Base-by-base conservation (phyloP, 176 grass and related monocot species). In the Oryza rufipogon region DNA sequence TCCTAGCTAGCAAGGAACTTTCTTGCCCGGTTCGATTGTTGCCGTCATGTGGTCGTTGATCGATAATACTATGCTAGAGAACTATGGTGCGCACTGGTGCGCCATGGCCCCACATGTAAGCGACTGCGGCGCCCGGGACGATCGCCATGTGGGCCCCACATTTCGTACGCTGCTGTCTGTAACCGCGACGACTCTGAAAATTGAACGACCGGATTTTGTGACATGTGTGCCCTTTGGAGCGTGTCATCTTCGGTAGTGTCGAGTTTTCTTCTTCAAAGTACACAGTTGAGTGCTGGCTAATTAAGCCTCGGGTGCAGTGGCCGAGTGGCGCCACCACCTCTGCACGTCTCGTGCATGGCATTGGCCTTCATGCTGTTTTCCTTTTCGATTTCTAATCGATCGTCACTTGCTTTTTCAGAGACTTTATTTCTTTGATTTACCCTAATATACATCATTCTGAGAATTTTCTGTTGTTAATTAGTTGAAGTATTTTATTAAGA, bases 271-370 rank as follows among this genome's bases (percentile, higher is more conserved):
- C 42, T 28, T 20, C 41, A 38, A 41, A 71, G 54, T 7, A 56
- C 17, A 58, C 2, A 9, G 26, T 17, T 33, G 10, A 39, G 5
- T 46, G 25, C 12, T 25, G 25, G 48, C 14, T 39, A 39, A 41
- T 7, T 52, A 52, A 52, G 49, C 49, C 49, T 52, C 5, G 56
- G 20, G 56, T 68, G 66, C 66, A 15, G 28, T 36, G 30, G 30
- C 30, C 30, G 30, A 32, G 30, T 32, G 38, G 7, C 25, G 4
- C 60, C 71, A 17, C 26, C 58, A 47, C 28, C 42, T 75, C 26
- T 28, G 71, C 71, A 83, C 20, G 58, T 49, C 46, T 68, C 44
- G 1, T 38, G 71, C 71, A 75, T 75, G 71, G 44, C 44, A 51
- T 23, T 63, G n/a, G 58, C 9, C 9, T 3, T 23, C n/a, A 23